A percentile compares a stretch with the other conserved stretches of the same genome.
These are phyloP conservation scores for Coemansia sp. DNA, from an alignment of 192 early-diverging fungal species.

Conservation along the genomic window DNA sequence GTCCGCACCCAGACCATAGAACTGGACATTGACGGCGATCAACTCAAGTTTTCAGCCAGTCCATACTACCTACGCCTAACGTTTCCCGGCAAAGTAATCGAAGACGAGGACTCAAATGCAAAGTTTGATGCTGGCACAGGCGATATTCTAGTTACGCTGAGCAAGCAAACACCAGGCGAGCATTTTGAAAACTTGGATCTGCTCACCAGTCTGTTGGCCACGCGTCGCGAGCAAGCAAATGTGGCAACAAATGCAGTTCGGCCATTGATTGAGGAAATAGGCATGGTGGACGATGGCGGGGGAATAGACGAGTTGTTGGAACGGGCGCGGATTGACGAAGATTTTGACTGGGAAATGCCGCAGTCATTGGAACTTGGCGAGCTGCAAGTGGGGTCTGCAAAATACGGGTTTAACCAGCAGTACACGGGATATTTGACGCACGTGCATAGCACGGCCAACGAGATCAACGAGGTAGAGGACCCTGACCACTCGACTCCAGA, in stretches of 20 bases:
- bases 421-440: slow-evolving; percentile 78
- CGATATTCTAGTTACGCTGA: slow-evolving; percentile 68
- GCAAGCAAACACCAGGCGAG: slow-evolving; percentile 76
- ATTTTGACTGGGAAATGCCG: slow-evolving; percentile 87
- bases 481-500: slow-evolving; percentile 54
- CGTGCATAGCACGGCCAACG: slow-evolving; percentile 68
- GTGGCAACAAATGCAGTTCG: not conserved
- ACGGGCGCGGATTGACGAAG: slow-evolving; percentile 36
- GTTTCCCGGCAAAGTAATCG: slow-evolving; percentile 77
- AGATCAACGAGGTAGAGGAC: slow-evolving; percentile 62
- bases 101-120: slow-evolving; percentile 82
- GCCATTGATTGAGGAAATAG: slow-evolving; percentile 45
- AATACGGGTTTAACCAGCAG: slow-evolving; percentile 89
- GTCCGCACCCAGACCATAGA: slow-evolving; percentile 87
- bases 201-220: slow-evolving; percentile 81
- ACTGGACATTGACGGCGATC: slow-evolving; percentile 73
- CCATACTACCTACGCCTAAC: slow-evolving; percentile 92
- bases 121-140: slow-evolving; percentile 77
- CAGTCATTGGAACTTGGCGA: slow-evolving; percentile 56
- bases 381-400: slow-evolving; percentile 7
- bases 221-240: slow-evolving; percentile 44
- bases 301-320: slow-evolving; percentile 11
- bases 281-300: not conserved
- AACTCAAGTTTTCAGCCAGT: slow-evolving; percentile 84
- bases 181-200: slow-evolving; percentile 88